phyloP scores from a whole-genome alignment of 345 rosid genomes.

The Camelina neglecta region DNA sequence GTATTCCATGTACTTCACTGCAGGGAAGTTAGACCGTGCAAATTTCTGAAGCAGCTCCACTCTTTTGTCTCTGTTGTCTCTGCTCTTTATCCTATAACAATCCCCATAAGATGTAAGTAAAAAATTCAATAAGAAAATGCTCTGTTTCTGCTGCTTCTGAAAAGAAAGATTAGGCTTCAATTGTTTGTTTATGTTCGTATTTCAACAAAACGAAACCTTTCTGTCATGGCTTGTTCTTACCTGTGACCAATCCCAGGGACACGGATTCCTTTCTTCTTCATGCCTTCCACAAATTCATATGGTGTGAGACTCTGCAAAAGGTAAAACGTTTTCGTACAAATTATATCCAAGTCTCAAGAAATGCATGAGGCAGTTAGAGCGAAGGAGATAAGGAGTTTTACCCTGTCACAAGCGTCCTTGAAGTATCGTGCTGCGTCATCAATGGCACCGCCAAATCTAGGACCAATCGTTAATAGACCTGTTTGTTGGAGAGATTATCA shows the following conservation, averaged over 20 bases:
- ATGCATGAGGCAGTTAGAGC: conserved; percentile 1
- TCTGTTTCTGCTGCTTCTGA: conserved; percentile 2
- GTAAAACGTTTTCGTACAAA: conserved; percentile 17
- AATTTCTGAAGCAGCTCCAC: conserved; percentile 87
- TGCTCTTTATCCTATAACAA: conserved; percentile 79
- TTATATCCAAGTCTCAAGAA: conserved; percentile 26
- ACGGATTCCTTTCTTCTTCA: conserved; percentile 99
- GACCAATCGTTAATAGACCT: conserved; percentile 97
- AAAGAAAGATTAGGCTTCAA: background rate
- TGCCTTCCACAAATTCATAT: conserved; percentile 88
- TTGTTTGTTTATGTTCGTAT: too few relatives aligned
- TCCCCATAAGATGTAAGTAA: background rate
- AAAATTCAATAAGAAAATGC: background rate
- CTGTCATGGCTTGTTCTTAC: conserved; percentile 42
- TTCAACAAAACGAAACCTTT: too few relatives aligned
- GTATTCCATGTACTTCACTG: conserved; percentile 93
- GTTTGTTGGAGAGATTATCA: conserved; percentile 32
- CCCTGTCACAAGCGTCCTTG: conserved; percentile 94
- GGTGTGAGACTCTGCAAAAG: conserved; percentile 73
- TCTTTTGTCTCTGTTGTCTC: conserved; percentile 95
- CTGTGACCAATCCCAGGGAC: conserved; percentile 99
- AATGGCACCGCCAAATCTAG: conserved; percentile 98
- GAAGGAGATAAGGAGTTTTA: conserved; percentile 37
- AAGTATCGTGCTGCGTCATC: conserved; percentile 98
- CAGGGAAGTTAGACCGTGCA: conserved; percentile 86